Evolutionary conservation across 176 grass and related monocot species (phyloP).

Genomic region (Oryza australiensis): DNA sequence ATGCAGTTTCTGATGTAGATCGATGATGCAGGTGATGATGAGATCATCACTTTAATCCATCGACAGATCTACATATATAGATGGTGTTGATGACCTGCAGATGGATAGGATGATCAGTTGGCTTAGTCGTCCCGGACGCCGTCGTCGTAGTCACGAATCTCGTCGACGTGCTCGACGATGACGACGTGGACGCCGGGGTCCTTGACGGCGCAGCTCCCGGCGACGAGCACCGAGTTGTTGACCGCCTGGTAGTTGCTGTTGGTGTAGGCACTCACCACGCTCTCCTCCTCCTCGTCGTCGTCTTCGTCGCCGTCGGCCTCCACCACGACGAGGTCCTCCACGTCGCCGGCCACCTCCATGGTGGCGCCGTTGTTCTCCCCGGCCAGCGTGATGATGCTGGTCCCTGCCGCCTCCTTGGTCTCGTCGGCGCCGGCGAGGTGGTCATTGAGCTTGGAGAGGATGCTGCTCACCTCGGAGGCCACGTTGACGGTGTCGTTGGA

Average conservation of each 20-base stretch:
- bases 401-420: neutral
- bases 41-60: neutral
- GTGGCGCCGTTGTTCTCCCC: slow-evolving; percentile 70
- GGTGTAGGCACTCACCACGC: slow-evolving; percentile 51
- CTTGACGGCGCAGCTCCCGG: slow-evolving; percentile 61
- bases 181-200: slow-evolving; percentile 78
- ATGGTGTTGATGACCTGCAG: neutral
- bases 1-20: no score
- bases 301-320: slow-evolving; percentile 13
- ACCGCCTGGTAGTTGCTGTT: slow-evolving; percentile 98
- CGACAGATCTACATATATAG: neutral
- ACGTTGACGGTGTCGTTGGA: slow-evolving; percentile 20
- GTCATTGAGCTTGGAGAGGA: slow-evolving; percentile 58
- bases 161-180: slow-evolving; percentile 51
- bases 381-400: slow-evolving; percentile 58
- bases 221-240: slow-evolving; percentile 89
- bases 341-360: slow-evolving; percentile 40
- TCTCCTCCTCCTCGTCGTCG: slow-evolving; percentile 24
- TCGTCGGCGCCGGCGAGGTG: slow-evolving; percentile 42
- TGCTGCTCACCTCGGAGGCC: slow-evolving; percentile 37
- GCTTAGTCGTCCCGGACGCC: slow-evolving; percentile 24
- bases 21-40: no score
- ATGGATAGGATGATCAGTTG: neutral
- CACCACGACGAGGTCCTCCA: slow-evolving; percentile 48
- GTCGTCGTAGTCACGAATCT: slow-evolving; percentile 36